Base-by-base conservation (phyloP, 306 rosid species). In the Sicyos baderoa region DNA sequence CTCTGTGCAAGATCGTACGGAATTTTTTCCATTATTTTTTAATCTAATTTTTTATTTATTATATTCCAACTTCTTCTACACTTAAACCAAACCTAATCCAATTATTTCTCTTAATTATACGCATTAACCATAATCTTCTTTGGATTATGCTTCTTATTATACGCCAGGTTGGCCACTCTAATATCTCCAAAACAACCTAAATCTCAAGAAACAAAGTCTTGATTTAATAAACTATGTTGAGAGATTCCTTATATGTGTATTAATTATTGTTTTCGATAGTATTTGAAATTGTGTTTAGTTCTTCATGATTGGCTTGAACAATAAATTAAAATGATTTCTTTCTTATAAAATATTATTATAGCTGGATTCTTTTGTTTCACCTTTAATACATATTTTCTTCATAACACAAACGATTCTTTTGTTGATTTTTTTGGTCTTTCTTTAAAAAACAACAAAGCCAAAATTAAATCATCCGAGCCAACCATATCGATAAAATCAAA, bases 31-130 rank as follows among this genome's bases (percentile, higher is more conserved):
- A 40, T 7, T 54, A 54, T 19, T 18, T 54, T 18, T 54, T 18
- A 6, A 8, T 21, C 0, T 57, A 56, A 9, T 13, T 23, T 6
- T 64, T 17, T 63, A 18, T 18, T 21, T 19, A 37, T 45, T 66
- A 47, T 66, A 66, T 45, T 63, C 69, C 54, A 47, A 23, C 40
- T 10, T 47, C 54, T 4, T 66, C 71, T 13, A 21, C 71, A 45
- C 40, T 66, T 63, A 5, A 44, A 25, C 27, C 21, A 42, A 63
- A 63, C 69, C 69, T 63, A 63, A 63, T 42, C 51, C 69, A 63
- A 63, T 42, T 63, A 63, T 63, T 63, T 63, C 52, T 14, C 50
- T 61, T 14, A 40, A 63, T 63, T 63, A 63, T 63, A 63, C 42
- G 5, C 69, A 42, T 42, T 63, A 13, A 63, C 45, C 52, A 63